Evolutionary conservation across 2,329 filamentous ascomycete species (phyloP).

Genomic region (Arthroderma sp.): DNA sequence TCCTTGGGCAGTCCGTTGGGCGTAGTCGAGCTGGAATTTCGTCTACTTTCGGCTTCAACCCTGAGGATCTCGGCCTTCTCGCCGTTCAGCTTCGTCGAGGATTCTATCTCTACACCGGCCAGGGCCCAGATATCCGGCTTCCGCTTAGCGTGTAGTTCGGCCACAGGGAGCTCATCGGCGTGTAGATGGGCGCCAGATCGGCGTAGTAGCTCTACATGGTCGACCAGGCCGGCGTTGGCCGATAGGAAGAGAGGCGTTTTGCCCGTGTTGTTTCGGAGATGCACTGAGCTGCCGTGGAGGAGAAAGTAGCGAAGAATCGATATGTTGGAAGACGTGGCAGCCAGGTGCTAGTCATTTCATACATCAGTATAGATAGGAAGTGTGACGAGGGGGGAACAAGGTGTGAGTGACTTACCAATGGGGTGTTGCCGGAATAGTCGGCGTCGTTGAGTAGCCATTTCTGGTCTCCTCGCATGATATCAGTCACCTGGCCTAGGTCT

Average conservation of each 20-base stretch:
- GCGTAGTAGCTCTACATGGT: conserved; percentile 44
- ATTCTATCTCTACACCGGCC: conserved; percentile 28
- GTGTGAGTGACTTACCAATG: conserved; percentile 29
- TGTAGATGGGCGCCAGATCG: conserved; percentile 50
- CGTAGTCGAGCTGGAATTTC: neutral
- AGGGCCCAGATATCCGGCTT: conserved; percentile 33
- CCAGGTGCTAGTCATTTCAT: conserved; percentile 38
- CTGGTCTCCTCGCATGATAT: conserved; percentile 56
- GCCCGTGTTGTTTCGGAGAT: conserved; percentile 46
- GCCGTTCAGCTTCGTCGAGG: neutral
- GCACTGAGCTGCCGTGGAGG: conserved; percentile 46
- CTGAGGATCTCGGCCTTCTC: neutral
- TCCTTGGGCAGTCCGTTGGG: neutral
- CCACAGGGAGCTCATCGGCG: conserved; percentile 43
- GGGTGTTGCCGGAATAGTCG: conserved; percentile 73
- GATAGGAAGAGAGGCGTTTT: conserved; percentile 50
- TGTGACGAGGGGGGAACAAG: no score
- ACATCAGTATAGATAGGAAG: conserved; percentile 8
- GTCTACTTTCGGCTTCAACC: neutral
- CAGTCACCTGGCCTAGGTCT: conserved; percentile 52
- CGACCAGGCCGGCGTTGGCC: conserved; percentile 43
- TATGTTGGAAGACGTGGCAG: conserved; percentile 44
- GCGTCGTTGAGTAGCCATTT: conserved; percentile 58
- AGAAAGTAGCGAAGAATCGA: conserved; percentile 46
- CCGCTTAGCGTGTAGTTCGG: conserved; percentile 38